Percentiles rank a stretch among this genome's conserved stretches.
phyloP scores from a whole-genome alignment of 2,329 filamentous ascomycete genomes.

The Ophiocordyceps polyrhachis-furcata region DNA sequence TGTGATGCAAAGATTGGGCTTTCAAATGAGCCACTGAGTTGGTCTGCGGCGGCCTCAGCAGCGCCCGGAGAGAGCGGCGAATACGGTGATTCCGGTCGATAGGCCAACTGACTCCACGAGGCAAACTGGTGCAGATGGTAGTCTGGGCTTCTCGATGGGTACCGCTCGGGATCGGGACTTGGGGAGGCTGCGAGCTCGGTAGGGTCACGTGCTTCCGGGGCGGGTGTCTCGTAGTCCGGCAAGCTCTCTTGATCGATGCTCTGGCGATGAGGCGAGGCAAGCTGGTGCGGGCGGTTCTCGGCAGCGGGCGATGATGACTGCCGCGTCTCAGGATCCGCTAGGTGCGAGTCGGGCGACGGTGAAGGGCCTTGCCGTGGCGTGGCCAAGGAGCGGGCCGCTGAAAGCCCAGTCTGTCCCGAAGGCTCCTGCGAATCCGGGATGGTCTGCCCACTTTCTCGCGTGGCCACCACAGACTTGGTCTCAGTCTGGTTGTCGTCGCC shows the following conservation, averaged over 20 bases:
- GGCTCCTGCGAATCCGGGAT: constrained; percentile 26
- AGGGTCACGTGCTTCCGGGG: too few relatives aligned
- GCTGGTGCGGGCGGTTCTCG: too few relatives aligned
- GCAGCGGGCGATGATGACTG: neutral
- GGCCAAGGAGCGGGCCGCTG: neutral
- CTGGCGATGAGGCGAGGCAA: too few relatives aligned
- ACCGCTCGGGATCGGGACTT: too few relatives aligned
- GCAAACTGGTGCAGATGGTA: neutral
- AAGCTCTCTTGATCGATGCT: too few relatives aligned
- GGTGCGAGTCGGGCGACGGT: neutral
- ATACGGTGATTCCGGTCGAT: too few relatives aligned
- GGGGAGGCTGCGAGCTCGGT: too few relatives aligned
- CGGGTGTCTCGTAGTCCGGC: too few relatives aligned
- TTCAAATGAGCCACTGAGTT: constrained; percentile 5
- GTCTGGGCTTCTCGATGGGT: neutral
- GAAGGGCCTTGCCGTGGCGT: neutral
- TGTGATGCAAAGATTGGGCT: constrained; percentile 9
- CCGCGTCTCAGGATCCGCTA: neutral
- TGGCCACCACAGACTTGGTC: constrained; percentile 10
- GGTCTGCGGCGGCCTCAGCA: too few relatives aligned
- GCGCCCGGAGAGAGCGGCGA: too few relatives aligned
- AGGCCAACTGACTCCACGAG: too few relatives aligned
- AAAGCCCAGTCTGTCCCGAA: constrained; percentile 9
- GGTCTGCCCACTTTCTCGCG: constrained; percentile 15
- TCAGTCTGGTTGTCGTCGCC: constrained; percentile 6